Evolutionary conservation across 495 filamentous ascomycete species (phyloP).

Genomic region (Barbatosphaeria neglecta): DNA sequence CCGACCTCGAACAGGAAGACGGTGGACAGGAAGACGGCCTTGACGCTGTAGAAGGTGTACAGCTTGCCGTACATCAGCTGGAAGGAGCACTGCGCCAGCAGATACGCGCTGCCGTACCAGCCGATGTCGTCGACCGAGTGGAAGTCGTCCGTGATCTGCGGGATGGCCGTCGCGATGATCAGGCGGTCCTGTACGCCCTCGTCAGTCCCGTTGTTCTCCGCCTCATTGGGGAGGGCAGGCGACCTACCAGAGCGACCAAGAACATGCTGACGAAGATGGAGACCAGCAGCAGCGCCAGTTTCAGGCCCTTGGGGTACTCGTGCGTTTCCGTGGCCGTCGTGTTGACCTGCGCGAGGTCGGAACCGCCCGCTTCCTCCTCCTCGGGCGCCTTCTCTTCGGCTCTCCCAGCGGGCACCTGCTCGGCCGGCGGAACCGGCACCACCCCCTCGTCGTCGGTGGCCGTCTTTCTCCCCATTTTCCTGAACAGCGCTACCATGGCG

Average conservation of each 20-base stretch:
- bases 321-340: slow-evolving; percentile 9
- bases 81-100: slow-evolving; percentile 35
- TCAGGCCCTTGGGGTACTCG: slow-evolving; percentile 16
- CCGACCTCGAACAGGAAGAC: slow-evolving; percentile 38
- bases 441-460: neutral
- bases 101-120: slow-evolving; percentile 44
- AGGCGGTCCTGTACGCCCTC: slow-evolving; percentile 18
- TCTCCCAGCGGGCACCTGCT: neutral
- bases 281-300: slow-evolving; percentile 14
- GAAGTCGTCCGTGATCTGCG: slow-evolving; percentile 36
- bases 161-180: slow-evolving; percentile 38
- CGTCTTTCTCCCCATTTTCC: neutral
- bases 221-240: neutral
- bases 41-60: slow-evolving; percentile 32
- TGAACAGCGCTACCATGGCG: neutral
- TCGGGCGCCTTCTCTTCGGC: slow-evolving; percentile 1
- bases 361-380: neutral
- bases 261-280: slow-evolving; percentile 24
- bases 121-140: slow-evolving; percentile 33
- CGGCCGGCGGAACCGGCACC: neutral
- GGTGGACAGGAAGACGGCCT: slow-evolving; percentile 25
- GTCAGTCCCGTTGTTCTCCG: neutral
- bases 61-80: slow-evolving; percentile 37
- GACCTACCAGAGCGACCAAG: slow-evolving; percentile 18
- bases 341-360: slow-evolving; percentile 2